Evolutionary conservation across 2,329 filamentous ascomycete genomes (phyloP), one percentile per base, ranked within the genome.

Genomic region (Pezicula radicicola): DNA sequence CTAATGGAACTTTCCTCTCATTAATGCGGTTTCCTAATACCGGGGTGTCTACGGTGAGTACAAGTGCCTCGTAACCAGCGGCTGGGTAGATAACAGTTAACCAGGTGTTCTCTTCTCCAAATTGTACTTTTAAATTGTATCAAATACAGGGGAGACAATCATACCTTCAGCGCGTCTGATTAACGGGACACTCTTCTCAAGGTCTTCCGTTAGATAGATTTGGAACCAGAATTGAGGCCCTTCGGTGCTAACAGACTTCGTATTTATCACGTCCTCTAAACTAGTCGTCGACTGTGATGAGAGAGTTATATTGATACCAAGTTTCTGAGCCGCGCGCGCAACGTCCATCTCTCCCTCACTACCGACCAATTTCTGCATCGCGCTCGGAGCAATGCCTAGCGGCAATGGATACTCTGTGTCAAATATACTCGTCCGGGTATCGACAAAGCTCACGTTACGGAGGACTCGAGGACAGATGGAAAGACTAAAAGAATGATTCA

Each of bases 251-350:
- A 46, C 42, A 9, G 55, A 50, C 1, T 58, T 44, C 2, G 50
- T 50, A 5, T 51, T n/a, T 6, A 58, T 57, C 50, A 49, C 57
- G 21, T 83, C 78, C 4, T 72, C 65, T 40, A 82, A 68, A 0
- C 79, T 72, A 55, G 75, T 84, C 2, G 78, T 80, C 2, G 81
- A 80, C 44, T 78, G 79, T 16, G 81, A 85, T n/a, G 79, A 82
- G 43, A 86, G 71, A 48, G 77, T 79, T 60, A 84, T 79, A 33
- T 82, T 74, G 7, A 84, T 72, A 0, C 77, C 75, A n/a, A 73
- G 68, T 4, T 60, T 66, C 43, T 71, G 69, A 51, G 77, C 77
- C 2, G 75, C 81, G 33, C 73, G 69, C 1, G 74, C 79, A 18
- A 83, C 71, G 27, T 75, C 80, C 30, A 73, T 68, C 66, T 87